Base-by-base conservation (phyloP, 179 eudicot genomes). In the Kewa caespitosa region DNA sequence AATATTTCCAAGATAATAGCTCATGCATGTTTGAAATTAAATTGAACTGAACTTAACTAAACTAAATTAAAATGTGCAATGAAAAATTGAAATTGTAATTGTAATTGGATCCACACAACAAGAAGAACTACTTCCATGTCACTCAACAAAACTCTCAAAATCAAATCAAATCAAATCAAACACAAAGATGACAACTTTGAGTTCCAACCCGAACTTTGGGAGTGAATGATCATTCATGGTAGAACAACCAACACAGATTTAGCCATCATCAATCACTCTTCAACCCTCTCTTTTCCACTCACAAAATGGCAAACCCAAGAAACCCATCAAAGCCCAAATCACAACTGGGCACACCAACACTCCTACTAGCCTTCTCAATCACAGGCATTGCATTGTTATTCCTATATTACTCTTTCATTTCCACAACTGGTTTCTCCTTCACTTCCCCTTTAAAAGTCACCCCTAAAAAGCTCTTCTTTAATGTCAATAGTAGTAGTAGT, bases 251-350 rank as follows among this genome's bases (percentile, higher is more conserved):
- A 46, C 54, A 55, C 13, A 6, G 20, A 55, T 6, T 22, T 55
- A 8, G 10, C 31, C 61, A 55, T 55, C 61, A n/a, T 22, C 10
- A 28, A 30, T 28, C 64, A 59, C 34, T 59, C 36, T 59, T 4
- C 22, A n/a, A n/a, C n/a, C 27, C 61, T 55, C 61, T 1, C 61
- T 25, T 30, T 31, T 57, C 63, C 63, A 84, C n/a, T n/a, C n/a
- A n/a, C n/a, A n/a, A n/a, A 78, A 92, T 91, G 98, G 89, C 92
- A 83, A 83, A 82, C 72, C 77, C 74, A 10, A 87, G 80, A 82
- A 64, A 62, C 77, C 23, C 23, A 30, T 74, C 78, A 46, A 92
- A 75, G 82, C 80, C 79, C 67, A 94, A 87, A 81, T 80, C 87
- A 39, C 88, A 86, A 48, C 74, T 89, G 61, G 82, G 90, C 84